Evolutionary conservation across 768 basidiomycete genomes (phyloP), one percentile per base, ranked within the genome.

Genomic region (Tricholoma sp.): DNA sequence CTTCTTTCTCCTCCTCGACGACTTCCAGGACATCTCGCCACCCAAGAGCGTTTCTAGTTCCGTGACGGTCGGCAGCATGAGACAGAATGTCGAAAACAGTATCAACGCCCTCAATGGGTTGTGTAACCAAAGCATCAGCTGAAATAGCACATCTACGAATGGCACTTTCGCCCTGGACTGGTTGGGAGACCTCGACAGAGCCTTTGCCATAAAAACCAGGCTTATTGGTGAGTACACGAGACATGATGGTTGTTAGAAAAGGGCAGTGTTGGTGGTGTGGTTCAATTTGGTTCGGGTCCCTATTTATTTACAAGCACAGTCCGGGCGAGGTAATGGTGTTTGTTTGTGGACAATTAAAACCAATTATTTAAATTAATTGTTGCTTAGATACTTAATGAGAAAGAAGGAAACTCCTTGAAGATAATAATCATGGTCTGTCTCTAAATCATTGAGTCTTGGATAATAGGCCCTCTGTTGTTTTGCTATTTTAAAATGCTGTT

Each of bases 1-100:
- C 83, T 65, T 93, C 85, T 76, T 97, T 98, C 69, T 86, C 87
- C 73, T 98, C 96, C 64, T 91, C 85, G 67, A 92, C 77, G 21
- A 85, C 74, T 5, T 76, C 67, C 54, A 91, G 66, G 31, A 94
- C 64, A 55, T 91, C 89, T 32, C 97, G 78, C 79, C 84, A 88
- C 0, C 94, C 96, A 6, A 91, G 69, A 0, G 90, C 92, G 4
- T 89, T 79, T 63, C 88, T 84, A 2, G 77, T 76, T 3, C 89
- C 89, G 63, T 93, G 87, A 0, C 83, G 87, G 16, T 87, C 82
- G 0, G 87, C 86, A 10, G 85, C 81, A 63, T 93, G 88, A 4
- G 78, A 69, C 47, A 97, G 69, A 55, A 98, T 71, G 72, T 98
- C 94, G 62, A 83, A 82, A 0, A 94, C 80, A 27, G 91, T 92